A percentile compares a stretch with the other conserved stretches of the same genome.
Conservation (phyloP, 2,329 filamentous ascomycete genomes). For the Aureobasidium subglaciale region DNA sequence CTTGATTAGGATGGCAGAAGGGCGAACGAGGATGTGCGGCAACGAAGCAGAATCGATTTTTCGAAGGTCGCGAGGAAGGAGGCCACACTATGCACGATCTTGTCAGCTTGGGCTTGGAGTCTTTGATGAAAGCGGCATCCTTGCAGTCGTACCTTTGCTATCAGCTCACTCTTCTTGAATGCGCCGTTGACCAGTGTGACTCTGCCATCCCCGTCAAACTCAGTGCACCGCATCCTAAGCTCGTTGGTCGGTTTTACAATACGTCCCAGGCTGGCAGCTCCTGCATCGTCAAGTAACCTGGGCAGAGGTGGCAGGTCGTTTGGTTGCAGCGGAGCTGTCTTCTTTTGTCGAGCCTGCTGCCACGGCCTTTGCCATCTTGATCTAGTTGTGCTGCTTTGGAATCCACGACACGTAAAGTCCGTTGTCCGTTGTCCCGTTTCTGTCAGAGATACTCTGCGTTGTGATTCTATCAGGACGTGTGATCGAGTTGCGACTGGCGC, state of each 20-base stretch:
- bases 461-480: neutral
- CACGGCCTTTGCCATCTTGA: conserved; percentile 7
- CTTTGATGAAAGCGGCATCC: neutral
- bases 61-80: conserved; percentile 86
- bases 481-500: neutral
- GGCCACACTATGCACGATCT: conserved; percentile 59
- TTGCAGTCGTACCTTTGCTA: conserved; percentile 72
- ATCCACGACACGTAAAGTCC: neutral
- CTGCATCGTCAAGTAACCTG: conserved; percentile 51
- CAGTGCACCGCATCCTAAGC: conserved; percentile 81
- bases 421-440: neutral
- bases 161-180: conserved; percentile 95
- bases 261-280: conserved; percentile 48
- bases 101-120: neutral
- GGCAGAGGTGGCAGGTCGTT: conserved; percentile 41
- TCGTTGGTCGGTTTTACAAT: conserved; percentile 76
- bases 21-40: conserved; percentile 89
- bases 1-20: conserved; percentile 89
- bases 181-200: conserved; percentile 90
- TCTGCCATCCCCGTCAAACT: conserved; percentile 86
- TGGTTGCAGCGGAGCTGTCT: neutral
- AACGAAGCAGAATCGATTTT: conserved; percentile 97
- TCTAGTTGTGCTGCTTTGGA: neutral
- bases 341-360: conserved; percentile 2
- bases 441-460: neutral